These are phyloP conservation scores for Aureobasidium melanogenum DNA, from an alignment of 2,329 filamentous ascomycete genomes.

Conservation along the genomic window DNA sequence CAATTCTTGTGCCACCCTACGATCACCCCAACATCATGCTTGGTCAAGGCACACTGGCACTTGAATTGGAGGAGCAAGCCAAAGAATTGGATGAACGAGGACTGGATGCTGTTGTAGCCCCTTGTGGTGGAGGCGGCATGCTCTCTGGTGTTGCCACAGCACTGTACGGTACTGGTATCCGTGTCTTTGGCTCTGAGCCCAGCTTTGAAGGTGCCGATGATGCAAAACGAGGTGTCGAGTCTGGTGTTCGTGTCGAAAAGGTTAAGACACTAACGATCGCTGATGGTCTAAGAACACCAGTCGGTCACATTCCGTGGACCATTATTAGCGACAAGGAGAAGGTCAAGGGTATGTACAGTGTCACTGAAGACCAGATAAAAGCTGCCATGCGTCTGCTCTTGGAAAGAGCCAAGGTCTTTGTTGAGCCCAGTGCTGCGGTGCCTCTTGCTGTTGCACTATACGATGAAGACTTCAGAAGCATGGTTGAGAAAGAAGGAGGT, in stretches of 20 bases:
- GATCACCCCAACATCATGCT: constrained; percentile 88
- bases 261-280: constrained; percentile 77
- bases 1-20: constrained; percentile 78
- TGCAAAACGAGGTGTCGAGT: constrained; percentile 58
- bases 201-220: constrained; percentile 78
- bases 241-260: constrained; percentile 52
- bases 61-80: constrained; percentile 75
- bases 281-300: constrained; percentile 77
- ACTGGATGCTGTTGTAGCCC: constrained; percentile 57
- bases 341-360: constrained; percentile 61
- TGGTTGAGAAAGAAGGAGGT: constrained; percentile 63
- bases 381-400: constrained; percentile 67
- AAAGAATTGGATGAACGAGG: constrained; percentile 31
- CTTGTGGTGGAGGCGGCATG: constrained; percentile 82
- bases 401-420: constrained; percentile 82
- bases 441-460: constrained; percentile 72
- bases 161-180: constrained; percentile 59
- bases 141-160: constrained; percentile 74
- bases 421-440: constrained; percentile 85
- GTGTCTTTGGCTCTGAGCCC: constrained; percentile 83
- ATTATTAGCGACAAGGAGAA: constrained; percentile 65
- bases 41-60: constrained; percentile 80
- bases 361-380: constrained; percentile 74
- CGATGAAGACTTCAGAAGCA: constrained; percentile 69
- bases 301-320: constrained; percentile 67